Conservation (phyloP, 495 filamentous ascomycete genomes). For the Aspergillus nanangensis region DNA sequence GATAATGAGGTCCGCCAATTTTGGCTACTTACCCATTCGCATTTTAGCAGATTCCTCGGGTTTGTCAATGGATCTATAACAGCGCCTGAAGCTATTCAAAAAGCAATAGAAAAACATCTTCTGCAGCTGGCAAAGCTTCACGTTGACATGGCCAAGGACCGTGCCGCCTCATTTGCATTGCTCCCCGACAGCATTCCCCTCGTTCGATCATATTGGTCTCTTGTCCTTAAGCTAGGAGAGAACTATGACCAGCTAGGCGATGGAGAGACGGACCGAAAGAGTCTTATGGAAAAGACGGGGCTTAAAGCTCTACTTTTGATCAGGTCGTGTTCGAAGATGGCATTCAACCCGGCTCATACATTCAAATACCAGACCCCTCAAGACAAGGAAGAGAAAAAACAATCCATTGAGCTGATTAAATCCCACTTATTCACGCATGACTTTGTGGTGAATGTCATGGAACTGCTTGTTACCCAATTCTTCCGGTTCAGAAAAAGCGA, state of each 20-base stretch:
- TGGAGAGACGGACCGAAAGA: constrained; percentile 45
- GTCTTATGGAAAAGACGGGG: constrained; percentile 68
- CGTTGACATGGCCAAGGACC: constrained; percentile 69
- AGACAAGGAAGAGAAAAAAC: constrained; percentile 64
- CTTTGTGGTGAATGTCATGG: constrained; percentile 73
- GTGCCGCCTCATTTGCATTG: constrained; percentile 74
- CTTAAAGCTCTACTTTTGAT: constrained; percentile 78
- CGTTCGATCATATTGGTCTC: constrained; percentile 75
- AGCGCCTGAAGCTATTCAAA: constrained; percentile 29
- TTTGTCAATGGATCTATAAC: constrained; percentile 24
- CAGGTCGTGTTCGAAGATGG: constrained; percentile 78
- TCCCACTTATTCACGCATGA: constrained; percentile 66
- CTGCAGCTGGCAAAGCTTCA: constrained; percentile 90
- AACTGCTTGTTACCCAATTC: constrained; percentile 77
- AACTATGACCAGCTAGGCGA: constrained; percentile 54
- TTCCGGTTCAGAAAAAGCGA: constrained; percentile 84
- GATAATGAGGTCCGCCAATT: constrained; percentile 67
- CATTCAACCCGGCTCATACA: constrained; percentile 70
- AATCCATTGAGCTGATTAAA: constrained; percentile 61
- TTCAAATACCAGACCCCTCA: constrained; percentile 74
- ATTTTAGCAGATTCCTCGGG: constrained; percentile 65
- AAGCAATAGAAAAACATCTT: constrained; percentile 74
- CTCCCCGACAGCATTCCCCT: constrained; percentile 74
- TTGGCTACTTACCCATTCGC: constrained; percentile 66
- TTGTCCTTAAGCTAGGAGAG: constrained; percentile 71